A percentile compares a stretch with the other conserved stretches of the same genome.
Evolutionary conservation across 768 basidiomycete species (phyloP).

Genomic region (Symmetrospora coprosmae): DNA sequence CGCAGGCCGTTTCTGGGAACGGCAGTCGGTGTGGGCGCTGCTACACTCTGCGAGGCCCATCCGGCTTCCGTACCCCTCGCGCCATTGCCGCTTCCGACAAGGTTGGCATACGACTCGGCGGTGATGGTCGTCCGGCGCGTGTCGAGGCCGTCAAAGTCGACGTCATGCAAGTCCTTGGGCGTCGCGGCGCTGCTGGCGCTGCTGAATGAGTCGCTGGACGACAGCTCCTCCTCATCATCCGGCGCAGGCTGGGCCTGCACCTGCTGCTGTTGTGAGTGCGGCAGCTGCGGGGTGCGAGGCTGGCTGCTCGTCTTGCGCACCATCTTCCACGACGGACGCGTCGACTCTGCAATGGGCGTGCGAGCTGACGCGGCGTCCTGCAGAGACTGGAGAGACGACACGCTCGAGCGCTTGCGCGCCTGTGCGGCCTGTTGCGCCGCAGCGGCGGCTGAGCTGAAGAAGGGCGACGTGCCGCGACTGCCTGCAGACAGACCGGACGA

Average conservation of each 20-base stretch:
- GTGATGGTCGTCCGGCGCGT: constrained; percentile 8
- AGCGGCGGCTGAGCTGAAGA: constrained; percentile 14
- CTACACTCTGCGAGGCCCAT: too few relatives aligned
- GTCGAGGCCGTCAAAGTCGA: background rate
- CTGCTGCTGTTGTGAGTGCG: background rate
- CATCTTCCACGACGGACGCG: background rate
- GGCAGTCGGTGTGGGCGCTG: too few relatives aligned
- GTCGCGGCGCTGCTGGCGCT: constrained; percentile 8
- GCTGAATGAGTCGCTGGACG: constrained; percentile 7
- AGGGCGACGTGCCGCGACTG: background rate
- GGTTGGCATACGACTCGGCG: background rate
- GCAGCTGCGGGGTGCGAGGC: background rate
- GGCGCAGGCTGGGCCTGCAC: background rate
- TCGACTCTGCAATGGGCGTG: too few relatives aligned
- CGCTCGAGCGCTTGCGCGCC: constrained; percentile 1
- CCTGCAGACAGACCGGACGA: constrained; percentile 3
- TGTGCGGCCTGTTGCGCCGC: background rate
- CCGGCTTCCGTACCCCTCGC: too few relatives aligned
- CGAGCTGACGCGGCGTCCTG: too few relatives aligned
- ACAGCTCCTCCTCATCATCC: constrained; percentile 19
- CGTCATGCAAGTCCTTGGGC: constrained; percentile 6
- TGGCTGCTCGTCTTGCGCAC: background rate
- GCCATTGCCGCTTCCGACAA: background rate
- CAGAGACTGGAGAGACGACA: constrained; percentile 4
- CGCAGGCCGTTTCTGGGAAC: too few relatives aligned